Conservation (phyloP, 2,329 filamentous ascomycete species). For the Lachnellula subtilissima region DNA sequence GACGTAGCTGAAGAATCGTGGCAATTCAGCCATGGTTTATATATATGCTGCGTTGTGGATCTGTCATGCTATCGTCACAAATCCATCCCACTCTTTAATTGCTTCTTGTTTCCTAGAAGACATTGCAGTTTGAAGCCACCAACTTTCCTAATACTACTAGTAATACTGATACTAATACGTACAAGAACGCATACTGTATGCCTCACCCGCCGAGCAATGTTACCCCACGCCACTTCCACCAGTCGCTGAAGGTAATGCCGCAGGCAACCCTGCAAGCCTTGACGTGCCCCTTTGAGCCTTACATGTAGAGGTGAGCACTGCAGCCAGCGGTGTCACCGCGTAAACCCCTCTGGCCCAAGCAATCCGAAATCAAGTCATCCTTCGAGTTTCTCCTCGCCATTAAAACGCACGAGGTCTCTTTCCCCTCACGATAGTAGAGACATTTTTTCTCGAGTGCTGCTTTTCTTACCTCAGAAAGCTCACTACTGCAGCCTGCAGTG, state of each 20-base stretch:
- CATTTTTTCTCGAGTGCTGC: not conserved
- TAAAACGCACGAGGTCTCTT: constrained; percentile 5
- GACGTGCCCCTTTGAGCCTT: not conserved
- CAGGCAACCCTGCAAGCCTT: not conserved
- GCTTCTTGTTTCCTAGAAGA: not conserved
- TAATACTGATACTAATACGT: not conserved
- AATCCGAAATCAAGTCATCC: not conserved
- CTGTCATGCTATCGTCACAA: not conserved
- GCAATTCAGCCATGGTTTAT: not conserved
- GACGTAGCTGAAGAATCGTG: not conserved
- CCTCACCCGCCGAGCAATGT: not conserved
- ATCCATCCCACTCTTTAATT: not conserved
- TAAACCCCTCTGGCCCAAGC: not conserved
- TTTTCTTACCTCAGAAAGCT: constrained; percentile 22
- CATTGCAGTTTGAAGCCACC: not conserved
- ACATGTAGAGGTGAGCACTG: not conserved
- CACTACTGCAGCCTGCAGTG: too few relatives aligned
- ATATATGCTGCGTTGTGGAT: not conserved
- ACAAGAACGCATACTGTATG: not conserved
- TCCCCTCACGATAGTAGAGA: constrained; percentile 8
- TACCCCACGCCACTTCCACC: constrained; percentile 7
- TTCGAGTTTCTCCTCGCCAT: not conserved
- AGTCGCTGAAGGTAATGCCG: not conserved
- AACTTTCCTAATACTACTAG: not conserved
- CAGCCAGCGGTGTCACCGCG: not conserved